Percentiles rank a stretch among this genome's conserved stretches.
Conservation (phyloP, 2,329 filamentous ascomycete genomes). For the Fusarium decemcellulare region DNA sequence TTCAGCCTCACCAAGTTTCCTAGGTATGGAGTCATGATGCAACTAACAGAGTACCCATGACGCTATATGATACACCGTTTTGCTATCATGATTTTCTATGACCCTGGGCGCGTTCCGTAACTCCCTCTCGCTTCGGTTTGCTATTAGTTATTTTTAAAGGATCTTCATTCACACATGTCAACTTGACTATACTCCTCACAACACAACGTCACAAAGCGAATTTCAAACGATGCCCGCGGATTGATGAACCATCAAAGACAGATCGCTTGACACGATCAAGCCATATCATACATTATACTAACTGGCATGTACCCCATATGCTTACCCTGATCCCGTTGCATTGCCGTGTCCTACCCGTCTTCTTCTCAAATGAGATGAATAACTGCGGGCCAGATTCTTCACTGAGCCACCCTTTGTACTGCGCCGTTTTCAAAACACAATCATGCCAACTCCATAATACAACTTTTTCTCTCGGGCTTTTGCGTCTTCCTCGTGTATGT, state of each 20-base stretch:
- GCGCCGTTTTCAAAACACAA: slow-evolving; percentile 33
- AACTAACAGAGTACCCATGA: neutral
- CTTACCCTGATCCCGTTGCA: slow-evolving; percentile 36
- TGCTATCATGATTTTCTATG: too few relatives aligned
- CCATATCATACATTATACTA: slow-evolving; percentile 47
- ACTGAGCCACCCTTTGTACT: slow-evolving; percentile 16
- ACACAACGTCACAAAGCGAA: slow-evolving; percentile 1
- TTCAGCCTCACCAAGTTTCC: neutral
- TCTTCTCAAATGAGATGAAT: slow-evolving; percentile 17
- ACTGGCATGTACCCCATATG: slow-evolving; percentile 38
- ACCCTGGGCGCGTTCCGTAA: too few relatives aligned
- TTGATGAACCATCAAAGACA: slow-evolving; percentile 29
- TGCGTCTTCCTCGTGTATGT: slow-evolving; percentile 25
- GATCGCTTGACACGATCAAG: slow-evolving; percentile 35
- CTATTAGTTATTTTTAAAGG: neutral
- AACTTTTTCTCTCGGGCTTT: slow-evolving; percentile 16
- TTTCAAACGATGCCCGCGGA: slow-evolving; percentile 9
- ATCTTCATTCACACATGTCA: neutral
- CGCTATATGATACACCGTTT: too few relatives aligned
- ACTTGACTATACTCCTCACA: neutral
- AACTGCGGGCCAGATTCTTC: slow-evolving; percentile 14
- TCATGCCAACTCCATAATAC: slow-evolving; percentile 33
- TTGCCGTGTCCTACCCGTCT: slow-evolving; percentile 11
- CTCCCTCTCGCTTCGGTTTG: too few relatives aligned
- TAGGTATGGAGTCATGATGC: neutral